phyloP scores from a whole-genome alignment of 495 filamentous ascomycete genomes.

The Daldinia grandis region DNA sequence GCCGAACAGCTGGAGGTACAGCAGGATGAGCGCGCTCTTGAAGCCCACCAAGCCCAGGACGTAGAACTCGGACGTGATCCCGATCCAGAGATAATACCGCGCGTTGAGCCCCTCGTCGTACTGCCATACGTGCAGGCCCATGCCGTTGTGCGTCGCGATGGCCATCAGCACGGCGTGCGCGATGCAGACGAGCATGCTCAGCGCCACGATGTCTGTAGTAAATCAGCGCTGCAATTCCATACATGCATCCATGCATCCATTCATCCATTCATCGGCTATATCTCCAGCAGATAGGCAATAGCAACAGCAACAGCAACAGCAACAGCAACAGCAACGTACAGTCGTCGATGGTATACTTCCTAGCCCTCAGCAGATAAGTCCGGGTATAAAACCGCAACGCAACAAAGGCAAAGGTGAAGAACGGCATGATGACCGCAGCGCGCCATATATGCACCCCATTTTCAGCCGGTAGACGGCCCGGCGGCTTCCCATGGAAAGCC shows the following conservation, averaged over 20 bases:
- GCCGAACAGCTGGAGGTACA: slow-evolving; percentile 51
- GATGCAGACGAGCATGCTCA: slow-evolving; percentile 34
- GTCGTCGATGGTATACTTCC: slow-evolving; percentile 33
- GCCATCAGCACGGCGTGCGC: slow-evolving; percentile 39
- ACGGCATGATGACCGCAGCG: slow-evolving; percentile 35
- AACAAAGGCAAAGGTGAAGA: slow-evolving; percentile 35
- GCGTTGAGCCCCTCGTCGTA: slow-evolving; percentile 34
- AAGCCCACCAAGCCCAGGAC: slow-evolving; percentile 47
- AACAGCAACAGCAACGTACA: slow-evolving; percentile 26
- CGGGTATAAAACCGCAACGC: slow-evolving; percentile 35
- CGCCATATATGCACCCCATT: slow-evolving; percentile 41
- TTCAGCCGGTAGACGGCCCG: slow-evolving; percentile 34
- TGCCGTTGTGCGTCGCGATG: slow-evolving; percentile 40
- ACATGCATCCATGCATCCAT: too few relatives aligned
- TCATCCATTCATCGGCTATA: neutral
- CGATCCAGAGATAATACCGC: slow-evolving; percentile 46
- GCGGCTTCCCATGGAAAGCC: slow-evolving; percentile 27
- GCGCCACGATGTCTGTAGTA: slow-evolving; percentile 29
- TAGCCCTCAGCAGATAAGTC: slow-evolving; percentile 26
- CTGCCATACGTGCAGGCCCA: slow-evolving; percentile 42
- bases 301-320: too few relatives aligned
- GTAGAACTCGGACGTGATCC: slow-evolving; percentile 47
- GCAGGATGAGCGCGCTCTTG: slow-evolving; percentile 47
- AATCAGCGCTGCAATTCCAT: slow-evolving; percentile 6
- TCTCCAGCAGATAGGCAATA: neutral